Evolutionary conservation across 495 filamentous ascomycete species (phyloP).

Genomic region (Neurospora africana): DNA sequence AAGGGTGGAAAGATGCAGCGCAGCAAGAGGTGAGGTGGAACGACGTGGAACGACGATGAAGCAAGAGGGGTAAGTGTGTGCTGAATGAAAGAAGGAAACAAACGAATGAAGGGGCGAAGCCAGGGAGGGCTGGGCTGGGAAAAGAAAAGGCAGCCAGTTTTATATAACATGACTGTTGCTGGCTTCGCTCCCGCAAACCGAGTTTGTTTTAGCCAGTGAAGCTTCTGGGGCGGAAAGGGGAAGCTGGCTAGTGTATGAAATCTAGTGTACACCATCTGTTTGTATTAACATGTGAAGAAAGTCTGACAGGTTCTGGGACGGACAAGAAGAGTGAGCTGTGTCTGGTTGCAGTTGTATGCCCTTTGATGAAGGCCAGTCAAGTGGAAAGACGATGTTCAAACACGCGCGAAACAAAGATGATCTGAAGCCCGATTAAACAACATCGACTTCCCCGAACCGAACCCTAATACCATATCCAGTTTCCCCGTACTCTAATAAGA

Average conservation of each 20-base stretch:
- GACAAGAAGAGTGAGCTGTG: neutral
- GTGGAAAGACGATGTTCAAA: neutral
- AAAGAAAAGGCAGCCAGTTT: neutral
- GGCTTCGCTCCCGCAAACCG: neutral
- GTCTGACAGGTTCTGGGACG: neutral
- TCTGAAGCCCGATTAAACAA: neutral
- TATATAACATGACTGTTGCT: neutral
- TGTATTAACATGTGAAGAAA: constrained; percentile 6
- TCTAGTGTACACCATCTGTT: constrained; percentile 8
- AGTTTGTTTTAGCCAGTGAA: neutral
- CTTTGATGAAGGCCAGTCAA: neutral
- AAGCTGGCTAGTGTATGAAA: constrained; percentile 8
- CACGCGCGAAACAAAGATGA: neutral
- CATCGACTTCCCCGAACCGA: neutral
- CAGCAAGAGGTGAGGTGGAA: neutral
- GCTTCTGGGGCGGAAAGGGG: neutral
- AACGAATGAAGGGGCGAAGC: neutral
- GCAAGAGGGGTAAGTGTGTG: neutral
- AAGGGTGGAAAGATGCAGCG: neutral
- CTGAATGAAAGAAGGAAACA: neutral
- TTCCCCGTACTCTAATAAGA: neutral
- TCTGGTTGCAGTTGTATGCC: neutral
- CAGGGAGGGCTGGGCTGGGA: neutral
- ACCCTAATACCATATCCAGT: neutral
- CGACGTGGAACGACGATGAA: neutral